Evolutionary conservation across 176 grass and related monocot genomes (phyloP).

Genomic region (Guadua angustifolia): DNA sequence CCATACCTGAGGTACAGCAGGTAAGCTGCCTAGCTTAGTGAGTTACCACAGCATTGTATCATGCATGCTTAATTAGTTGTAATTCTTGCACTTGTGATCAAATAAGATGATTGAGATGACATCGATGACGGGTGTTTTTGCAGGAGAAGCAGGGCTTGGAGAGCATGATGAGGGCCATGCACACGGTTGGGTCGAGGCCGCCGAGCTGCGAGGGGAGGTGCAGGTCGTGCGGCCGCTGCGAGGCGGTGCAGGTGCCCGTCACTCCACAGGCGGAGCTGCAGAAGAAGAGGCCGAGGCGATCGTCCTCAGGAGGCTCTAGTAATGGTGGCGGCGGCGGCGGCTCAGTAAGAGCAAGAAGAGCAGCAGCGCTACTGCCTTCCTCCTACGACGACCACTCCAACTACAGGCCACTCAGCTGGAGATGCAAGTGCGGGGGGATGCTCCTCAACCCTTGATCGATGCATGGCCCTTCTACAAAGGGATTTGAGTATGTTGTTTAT

Average conservation of each 20-base stretch:
- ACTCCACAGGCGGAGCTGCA: constrained; percentile 17
- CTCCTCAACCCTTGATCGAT: neutral
- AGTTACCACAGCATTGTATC: neutral
- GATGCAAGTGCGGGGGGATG: constrained; percentile 45
- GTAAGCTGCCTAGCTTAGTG: neutral
- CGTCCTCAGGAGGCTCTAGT: neutral
- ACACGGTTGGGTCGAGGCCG: constrained; percentile 37
- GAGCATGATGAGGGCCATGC: neutral
- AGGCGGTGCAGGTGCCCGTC: constrained; percentile 54
- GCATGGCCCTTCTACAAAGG: no score
- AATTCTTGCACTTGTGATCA: neutral
- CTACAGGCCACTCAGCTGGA: constrained; percentile 62
- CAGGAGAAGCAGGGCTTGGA: neutral
- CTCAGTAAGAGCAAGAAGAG: neutral
- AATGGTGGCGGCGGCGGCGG: neutral
- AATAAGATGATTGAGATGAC: neutral
- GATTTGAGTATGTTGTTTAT: no score
- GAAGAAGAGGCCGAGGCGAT: neutral
- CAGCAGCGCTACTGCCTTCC: neutral
- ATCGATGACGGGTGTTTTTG: neutral
- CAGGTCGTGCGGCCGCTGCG: constrained; percentile 48
- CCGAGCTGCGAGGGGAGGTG: constrained; percentile 59
- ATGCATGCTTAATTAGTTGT: neutral
- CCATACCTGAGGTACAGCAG: neutral
- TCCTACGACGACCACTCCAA: constrained; percentile 54